Base-by-base conservation (phyloP, 2,329 filamentous ascomycete genomes). In the Hypoxylon sp. region DNA sequence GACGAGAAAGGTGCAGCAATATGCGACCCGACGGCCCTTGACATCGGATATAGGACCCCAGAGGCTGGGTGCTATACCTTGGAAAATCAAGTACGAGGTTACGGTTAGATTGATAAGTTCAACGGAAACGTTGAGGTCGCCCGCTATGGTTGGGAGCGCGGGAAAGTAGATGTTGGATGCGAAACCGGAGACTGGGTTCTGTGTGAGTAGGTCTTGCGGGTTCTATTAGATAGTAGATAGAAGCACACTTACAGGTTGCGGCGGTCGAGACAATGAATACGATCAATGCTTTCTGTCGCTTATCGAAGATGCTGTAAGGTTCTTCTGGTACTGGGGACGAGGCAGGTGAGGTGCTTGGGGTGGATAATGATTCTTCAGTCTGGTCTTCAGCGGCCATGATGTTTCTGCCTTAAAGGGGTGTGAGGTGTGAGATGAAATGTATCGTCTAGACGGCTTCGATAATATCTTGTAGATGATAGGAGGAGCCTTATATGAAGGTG, bases 41-140 rank as follows among this genome's bases (percentile, higher is more conserved):
- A 70, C 74, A 65, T 85, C 82, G 0, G 84, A 80, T 15, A 85
- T 72, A 13, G 80, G 79, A 0, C 82, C 84, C 65, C 84, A 79
- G 41, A 87, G 74, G 22, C 79, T 80, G 0, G 86, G 86, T 0
- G 84, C 81, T 0, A 88, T 65, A 2, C 80, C 85, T 75, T 87
- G 85, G 34, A 87, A 81, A 20, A 87, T 80, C 59, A 83, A 74
- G 49, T 83, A 84, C 0, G 79, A 78, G 1, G 81, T 83, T 0
- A 84, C 71, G 0, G 80, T 80, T 43, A 83, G 72, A 53, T 81
- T 82, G 61, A 82, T 77, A 7, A 77, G 70, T 30, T 74, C 72
- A 6, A 74, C 66, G 0, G 76, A 76, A n/a, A 84, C 77, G 30
- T 76, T 44, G 0, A 84, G 70, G 34, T 83, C 80, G 1, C 71